Conservation (phyloP, 2,329 filamentous ascomycete species). For the Diaporthe citrichinensis region DNA sequence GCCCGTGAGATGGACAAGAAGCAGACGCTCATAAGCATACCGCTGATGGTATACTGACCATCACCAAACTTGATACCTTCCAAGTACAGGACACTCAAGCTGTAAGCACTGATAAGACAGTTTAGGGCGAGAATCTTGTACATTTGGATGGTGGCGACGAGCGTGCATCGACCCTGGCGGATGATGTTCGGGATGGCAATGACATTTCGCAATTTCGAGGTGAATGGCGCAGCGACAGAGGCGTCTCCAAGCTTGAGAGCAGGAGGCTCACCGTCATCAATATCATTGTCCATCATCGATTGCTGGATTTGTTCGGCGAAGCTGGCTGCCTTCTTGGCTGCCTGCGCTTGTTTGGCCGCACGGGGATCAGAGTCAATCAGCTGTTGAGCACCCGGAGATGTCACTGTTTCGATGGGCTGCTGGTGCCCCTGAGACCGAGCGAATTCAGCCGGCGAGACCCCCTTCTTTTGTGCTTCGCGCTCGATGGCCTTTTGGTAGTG, state of each 20-base stretch:
- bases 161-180: conserved; percentile 94
- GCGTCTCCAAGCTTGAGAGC: conserved; percentile 98
- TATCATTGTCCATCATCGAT: conserved; percentile 90
- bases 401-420: conserved; percentile 73
- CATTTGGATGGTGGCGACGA: conserved; percentile 99
- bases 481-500: conserved; percentile 94
- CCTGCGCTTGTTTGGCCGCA: conserved; percentile 74
- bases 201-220: conserved; percentile 96
- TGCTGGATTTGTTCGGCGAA: conserved; percentile 89
- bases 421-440: conserved; percentile 65
- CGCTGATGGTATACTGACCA: conserved; percentile 97
- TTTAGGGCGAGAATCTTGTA: conserved; percentile 99
- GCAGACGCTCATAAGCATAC: conserved; percentile 99
- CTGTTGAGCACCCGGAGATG: conserved; percentile 75
- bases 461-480: conserved; percentile 85
- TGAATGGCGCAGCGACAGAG: conserved; percentile 97
- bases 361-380: conserved; percentile 67
- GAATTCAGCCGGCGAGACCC: conserved; percentile 72
- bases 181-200: conserved; percentile 98
- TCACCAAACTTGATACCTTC: conserved; percentile 99
- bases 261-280: conserved; percentile 89
- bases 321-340: conserved; percentile 78
- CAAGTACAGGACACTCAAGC: conserved; percentile 93
- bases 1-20: conserved; percentile 99
- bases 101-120: conserved; percentile 98